These are phyloP conservation scores for Alopecurus myosuroides DNA, from an alignment of 176 grass and related monocot species.

Conservation along the genomic window DNA sequence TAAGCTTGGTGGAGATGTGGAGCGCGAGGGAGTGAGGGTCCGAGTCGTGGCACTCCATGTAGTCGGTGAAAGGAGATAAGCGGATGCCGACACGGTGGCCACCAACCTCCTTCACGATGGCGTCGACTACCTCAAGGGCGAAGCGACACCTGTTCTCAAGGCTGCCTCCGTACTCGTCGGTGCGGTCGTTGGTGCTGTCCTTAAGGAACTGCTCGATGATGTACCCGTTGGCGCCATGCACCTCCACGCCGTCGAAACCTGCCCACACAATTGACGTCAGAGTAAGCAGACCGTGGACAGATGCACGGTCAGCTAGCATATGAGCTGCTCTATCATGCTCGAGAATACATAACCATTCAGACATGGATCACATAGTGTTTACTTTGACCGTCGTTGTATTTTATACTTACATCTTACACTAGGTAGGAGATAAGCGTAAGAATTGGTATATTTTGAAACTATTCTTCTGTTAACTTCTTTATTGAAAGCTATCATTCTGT, in stretches of 20 bases:
- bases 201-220: neutral
- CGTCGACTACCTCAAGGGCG: neutral
- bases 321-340: neutral
- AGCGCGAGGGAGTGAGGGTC: neutral
- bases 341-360: neutral
- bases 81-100: neutral
- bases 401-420: no score
- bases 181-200: neutral
- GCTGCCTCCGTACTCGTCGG: neutral
- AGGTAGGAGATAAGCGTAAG: no score
- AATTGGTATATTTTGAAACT: neutral
- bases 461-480: no score
- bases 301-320: neutral
- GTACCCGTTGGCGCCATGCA: neutral
- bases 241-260: neutral
- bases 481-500: no score
- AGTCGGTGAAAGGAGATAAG: neutral
- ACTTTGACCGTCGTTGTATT: neutral
- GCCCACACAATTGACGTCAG: neutral
- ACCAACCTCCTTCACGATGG: neutral
- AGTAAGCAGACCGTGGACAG: neutral
- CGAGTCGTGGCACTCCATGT: neutral
- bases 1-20: neutral
- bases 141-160: neutral
- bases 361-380: no score